Percentiles rank a stretch among this genome's conserved stretches.
Conservation (phyloP, 352 stramenopile species). For the Phytophthora sojae region DNA sequence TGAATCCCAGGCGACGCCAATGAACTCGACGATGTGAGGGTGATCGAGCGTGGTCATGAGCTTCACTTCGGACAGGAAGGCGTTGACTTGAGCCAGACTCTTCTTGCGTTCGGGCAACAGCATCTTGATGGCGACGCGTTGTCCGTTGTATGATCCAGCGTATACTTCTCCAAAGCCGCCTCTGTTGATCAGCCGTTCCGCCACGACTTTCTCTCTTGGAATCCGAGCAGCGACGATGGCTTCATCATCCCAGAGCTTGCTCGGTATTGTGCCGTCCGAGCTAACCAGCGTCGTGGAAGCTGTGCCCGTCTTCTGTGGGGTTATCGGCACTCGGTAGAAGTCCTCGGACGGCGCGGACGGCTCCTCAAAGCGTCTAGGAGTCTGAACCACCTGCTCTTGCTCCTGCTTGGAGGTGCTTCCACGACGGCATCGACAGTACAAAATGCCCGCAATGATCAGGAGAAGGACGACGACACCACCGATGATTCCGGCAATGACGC, state of each 20-base stretch:
- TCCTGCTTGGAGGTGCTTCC: slow-evolving; percentile 8
- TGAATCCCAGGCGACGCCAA: slow-evolving; percentile 56
- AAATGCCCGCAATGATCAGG: slow-evolving; percentile 17
- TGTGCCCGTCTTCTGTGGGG: slow-evolving; percentile 25
- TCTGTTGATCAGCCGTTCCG: slow-evolving; percentile 23
- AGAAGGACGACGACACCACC: slow-evolving; percentile 23
- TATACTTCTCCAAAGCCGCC: slow-evolving; percentile 39
- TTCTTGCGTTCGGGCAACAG: slow-evolving; percentile 35
- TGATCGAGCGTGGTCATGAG: slow-evolving; percentile 42
- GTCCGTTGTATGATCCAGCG: slow-evolving; percentile 35
- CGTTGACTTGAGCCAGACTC: slow-evolving; percentile 37
- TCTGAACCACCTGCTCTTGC: slow-evolving; percentile 22
- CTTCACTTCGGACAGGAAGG: slow-evolving; percentile 37
- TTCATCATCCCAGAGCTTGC: slow-evolving; percentile 44
- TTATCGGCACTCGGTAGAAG: slow-evolving; percentile 16
- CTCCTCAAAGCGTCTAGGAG: slow-evolving; percentile 15
- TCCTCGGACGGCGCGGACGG: slow-evolving; percentile 12
- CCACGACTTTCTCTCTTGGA: slow-evolving; percentile 36
- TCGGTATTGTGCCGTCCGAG: slow-evolving; percentile 14
- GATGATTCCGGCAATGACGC: slow-evolving; percentile 32
- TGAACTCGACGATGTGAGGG: slow-evolving; percentile 49
- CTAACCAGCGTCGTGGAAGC: slow-evolving; percentile 30
- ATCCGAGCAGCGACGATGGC: slow-evolving; percentile 38
- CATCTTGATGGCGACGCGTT: slow-evolving; percentile 39
- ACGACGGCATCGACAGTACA: slow-evolving; percentile 28